phyloP scores from a whole-genome alignment of 495 filamentous ascomycete species.

The Penicillium flavigenum region DNA sequence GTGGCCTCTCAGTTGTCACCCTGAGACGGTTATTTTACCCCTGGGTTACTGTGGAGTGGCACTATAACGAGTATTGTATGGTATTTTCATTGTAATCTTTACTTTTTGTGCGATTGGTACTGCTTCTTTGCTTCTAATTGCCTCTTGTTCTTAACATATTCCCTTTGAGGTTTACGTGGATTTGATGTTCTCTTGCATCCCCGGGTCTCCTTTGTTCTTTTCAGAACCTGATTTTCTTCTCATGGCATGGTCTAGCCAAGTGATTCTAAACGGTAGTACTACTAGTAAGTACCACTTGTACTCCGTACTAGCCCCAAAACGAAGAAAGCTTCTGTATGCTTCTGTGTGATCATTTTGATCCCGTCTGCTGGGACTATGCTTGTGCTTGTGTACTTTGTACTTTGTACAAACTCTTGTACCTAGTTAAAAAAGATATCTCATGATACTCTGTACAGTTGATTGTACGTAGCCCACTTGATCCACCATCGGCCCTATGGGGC shows the following conservation, averaged over 20 bases:
- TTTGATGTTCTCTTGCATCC: neutral
- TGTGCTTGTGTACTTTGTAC: slow-evolving; percentile 7
- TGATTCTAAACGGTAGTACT: neutral
- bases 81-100: slow-evolving; percentile 3
- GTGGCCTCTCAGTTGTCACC: slow-evolving; percentile 22
- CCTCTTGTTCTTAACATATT: neutral
- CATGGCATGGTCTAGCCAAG: neutral
- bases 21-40: slow-evolving; percentile 27
- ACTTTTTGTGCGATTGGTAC: neutral
- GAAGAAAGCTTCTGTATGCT: slow-evolving; percentile 5
- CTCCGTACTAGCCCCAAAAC: neutral
- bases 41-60: slow-evolving; percentile 1
- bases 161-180: neutral
- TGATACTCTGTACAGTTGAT: neutral
- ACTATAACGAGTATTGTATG: neutral
- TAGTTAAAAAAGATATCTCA: neutral
- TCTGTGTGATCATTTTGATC: slow-evolving; percentile 2
- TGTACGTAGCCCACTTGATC: slow-evolving; percentile 2
- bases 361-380: slow-evolving; percentile 2
- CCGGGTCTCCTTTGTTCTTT: neutral
- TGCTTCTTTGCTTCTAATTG: no score
- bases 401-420: neutral
- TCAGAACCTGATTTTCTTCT: neutral
- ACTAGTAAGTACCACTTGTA: neutral
- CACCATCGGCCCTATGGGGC: neutral